Evolutionary conservation across 192 early-diverging fungal genomes (phyloP).

Genomic region (Phlyctochytrium planicorne): DNA sequence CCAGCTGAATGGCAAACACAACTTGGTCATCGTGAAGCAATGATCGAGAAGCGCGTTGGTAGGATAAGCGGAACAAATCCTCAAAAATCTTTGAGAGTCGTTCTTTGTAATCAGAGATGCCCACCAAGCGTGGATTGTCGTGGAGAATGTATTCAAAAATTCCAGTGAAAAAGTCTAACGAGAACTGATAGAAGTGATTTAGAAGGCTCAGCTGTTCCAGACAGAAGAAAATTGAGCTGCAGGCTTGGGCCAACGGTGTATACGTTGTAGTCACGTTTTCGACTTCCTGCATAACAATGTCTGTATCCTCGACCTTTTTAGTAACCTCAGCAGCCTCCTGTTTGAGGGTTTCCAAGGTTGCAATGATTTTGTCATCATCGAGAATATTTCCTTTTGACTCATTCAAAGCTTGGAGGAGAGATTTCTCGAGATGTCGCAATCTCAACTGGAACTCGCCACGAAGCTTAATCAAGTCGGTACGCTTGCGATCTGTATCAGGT

Average conservation of each 20-base stretch:
- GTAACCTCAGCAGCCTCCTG: constrained; percentile 93
- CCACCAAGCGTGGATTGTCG: constrained; percentile 55
- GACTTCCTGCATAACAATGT: constrained; percentile 92
- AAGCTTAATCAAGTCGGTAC: constrained; percentile 88
- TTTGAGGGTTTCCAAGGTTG: constrained; percentile 93
- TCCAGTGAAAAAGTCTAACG: constrained; percentile 91
- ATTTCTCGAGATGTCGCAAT: constrained; percentile 89
- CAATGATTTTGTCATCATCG: constrained; percentile 94
- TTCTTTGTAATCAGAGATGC: constrained; percentile 57
- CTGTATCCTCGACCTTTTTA: constrained; percentile 90
- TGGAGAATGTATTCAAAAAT: constrained; percentile 89
- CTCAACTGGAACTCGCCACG: constrained; percentile 97
- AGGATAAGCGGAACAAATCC: constrained; percentile 84
- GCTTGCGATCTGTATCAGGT: constrained; percentile 91
- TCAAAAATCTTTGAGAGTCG: constrained; percentile 73
- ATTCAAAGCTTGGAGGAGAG: constrained; percentile 89
- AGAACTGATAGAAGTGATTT: constrained; percentile 98
- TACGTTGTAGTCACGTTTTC: constrained; percentile 88
- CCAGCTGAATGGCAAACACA: constrained; percentile 83
- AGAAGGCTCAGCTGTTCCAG: constrained; percentile 89
- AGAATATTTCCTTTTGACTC: constrained; percentile 95
- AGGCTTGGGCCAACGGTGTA: constrained; percentile 86
- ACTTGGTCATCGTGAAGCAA: constrained; percentile 90
- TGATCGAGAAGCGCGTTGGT: constrained; percentile 74
- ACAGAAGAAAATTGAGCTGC: constrained; percentile 94